These are phyloP conservation scores for Nakazawaea sp. DNA, from an alignment of 805 yeast species.

Conservation along the genomic window DNA sequence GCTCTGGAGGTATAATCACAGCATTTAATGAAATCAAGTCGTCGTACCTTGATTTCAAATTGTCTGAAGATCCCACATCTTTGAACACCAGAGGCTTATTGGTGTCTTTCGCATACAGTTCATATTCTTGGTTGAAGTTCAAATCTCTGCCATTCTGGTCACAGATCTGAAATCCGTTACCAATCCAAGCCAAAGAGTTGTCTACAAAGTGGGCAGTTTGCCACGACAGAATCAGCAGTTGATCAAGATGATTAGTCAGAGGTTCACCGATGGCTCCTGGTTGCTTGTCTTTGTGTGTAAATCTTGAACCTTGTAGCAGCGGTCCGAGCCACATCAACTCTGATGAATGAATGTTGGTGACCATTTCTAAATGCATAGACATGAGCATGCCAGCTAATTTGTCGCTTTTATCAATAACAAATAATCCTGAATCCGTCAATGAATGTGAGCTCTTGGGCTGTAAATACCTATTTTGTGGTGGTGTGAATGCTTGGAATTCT, in stretches of 20 bases:
- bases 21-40: not conserved
- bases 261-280: slow-evolving; percentile 51
- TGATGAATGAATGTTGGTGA: slow-evolving; percentile 58
- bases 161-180: slow-evolving; percentile 4
- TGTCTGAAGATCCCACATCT: not conserved
- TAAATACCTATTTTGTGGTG: slow-evolving; percentile 28
- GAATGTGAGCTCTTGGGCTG: slow-evolving; percentile 34
- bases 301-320: slow-evolving; percentile 39
- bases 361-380: slow-evolving; percentile 34
- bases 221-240: slow-evolving; percentile 1
- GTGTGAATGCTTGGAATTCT: slow-evolving; percentile 27
- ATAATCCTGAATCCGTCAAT: slow-evolving; percentile 41
- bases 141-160: not conserved
- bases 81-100: not conserved
- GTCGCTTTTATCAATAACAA: slow-evolving; percentile 34
- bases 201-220: slow-evolving; percentile 4
- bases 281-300: slow-evolving; percentile 39
- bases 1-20: slow-evolving; percentile 2
- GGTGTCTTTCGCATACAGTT: not conserved
- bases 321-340: slow-evolving; percentile 73
- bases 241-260: not conserved
- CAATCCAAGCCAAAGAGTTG: not conserved
- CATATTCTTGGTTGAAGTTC: not conserved
- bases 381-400: slow-evolving; percentile 44
- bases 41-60: not conserved